Evolutionary conservation across 192 early-diverging fungal species (phyloP).

Genomic region (Pilobolus umbonatus): DNA sequence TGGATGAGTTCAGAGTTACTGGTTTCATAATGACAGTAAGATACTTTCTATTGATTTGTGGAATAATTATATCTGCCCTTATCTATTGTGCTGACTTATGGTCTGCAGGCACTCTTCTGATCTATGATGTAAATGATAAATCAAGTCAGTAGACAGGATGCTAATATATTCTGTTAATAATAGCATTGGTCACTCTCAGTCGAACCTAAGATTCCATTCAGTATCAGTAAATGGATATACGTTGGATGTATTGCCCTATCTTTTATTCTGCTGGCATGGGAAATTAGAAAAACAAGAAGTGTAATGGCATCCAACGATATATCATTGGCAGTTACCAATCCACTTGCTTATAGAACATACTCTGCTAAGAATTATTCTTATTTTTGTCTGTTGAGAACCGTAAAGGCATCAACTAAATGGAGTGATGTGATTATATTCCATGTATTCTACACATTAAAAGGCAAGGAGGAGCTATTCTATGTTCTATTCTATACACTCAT

Average conservation of each 20-base stretch:
- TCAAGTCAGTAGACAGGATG: not conserved
- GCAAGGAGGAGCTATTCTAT: conserved; percentile 29
- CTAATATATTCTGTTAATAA: not conserved
- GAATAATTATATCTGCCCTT: conserved; percentile 65
- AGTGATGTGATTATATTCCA: conserved; percentile 74
- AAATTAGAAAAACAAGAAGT: conserved; percentile 59
- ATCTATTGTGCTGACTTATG: conserved; percentile 81
- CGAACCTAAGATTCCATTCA: conserved; percentile 38
- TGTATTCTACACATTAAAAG: conserved; percentile 83
- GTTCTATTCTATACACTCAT: not conserved
- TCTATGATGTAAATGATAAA: conserved; percentile 24
- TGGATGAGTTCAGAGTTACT: conserved; percentile 62
- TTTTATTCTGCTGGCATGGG: conserved; percentile 62
- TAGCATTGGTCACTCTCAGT: conserved; percentile 30
- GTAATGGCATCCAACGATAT: conserved; percentile 73
- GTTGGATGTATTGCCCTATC: conserved; percentile 63
- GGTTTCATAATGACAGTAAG: conserved; percentile 38
- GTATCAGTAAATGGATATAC: conserved; percentile 49
- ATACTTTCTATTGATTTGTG: conserved; percentile 57
- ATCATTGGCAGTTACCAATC: conserved; percentile 67
- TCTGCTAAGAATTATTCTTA: conserved; percentile 67
- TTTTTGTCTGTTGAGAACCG: conserved; percentile 76
- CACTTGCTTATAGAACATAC: conserved; percentile 74
- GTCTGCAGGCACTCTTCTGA: conserved; percentile 61
- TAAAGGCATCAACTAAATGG: conserved; percentile 59